A percentile compares a stretch with the other conserved stretches of the same genome.
Conservation (phyloP, 2,329 filamentous ascomycete genomes). For the Clarireedia hainanense region DNA sequence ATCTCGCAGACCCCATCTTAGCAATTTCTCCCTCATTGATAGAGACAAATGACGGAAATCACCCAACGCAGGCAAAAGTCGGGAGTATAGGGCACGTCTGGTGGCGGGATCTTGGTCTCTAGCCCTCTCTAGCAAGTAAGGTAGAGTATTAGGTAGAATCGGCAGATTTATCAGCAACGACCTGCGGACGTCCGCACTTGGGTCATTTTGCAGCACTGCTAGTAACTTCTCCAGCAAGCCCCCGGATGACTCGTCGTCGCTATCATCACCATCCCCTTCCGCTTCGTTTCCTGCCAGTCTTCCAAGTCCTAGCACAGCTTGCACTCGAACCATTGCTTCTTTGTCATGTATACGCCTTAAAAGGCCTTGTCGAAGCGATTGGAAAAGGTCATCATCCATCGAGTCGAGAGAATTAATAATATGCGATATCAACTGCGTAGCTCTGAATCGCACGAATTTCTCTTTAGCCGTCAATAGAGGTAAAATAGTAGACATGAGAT, state of each 20-base stretch:
- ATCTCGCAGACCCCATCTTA: constrained; percentile 90
- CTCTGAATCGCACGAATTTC: constrained; percentile 82
- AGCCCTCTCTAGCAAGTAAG: constrained; percentile 82
- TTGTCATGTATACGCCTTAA: constrained; percentile 87
- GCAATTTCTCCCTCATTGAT: constrained; percentile 88
- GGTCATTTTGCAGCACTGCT: constrained; percentile 86
- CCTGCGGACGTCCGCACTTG: constrained; percentile 85
- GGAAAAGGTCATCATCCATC: constrained; percentile 87
- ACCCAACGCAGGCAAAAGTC: constrained; percentile 77
- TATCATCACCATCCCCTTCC: constrained; percentile 62
- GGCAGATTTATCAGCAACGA: constrained; percentile 87
- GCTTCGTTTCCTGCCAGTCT: constrained; percentile 72
- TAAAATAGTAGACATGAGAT: constrained; percentile 65
- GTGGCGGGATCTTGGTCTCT: constrained; percentile 82
- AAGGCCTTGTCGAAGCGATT: constrained; percentile 69
- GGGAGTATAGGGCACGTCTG: constrained; percentile 76
- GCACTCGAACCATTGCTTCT: constrained; percentile 83
- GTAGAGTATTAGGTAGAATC: constrained; percentile 71
- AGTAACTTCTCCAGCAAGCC: constrained; percentile 77
- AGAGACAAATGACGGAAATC: constrained; percentile 92
- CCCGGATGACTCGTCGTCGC: constrained; percentile 57
- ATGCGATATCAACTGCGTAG: constrained; percentile 83
- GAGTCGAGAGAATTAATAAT: constrained; percentile 88
- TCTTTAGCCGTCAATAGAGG: constrained; percentile 81
- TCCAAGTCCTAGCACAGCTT: constrained; percentile 86